Percentiles rank a stretch among this genome's conserved stretches.
Conservation (phyloP, 192 early-diverging fungal genomes). For the Paraglomus brasilianum region DNA sequence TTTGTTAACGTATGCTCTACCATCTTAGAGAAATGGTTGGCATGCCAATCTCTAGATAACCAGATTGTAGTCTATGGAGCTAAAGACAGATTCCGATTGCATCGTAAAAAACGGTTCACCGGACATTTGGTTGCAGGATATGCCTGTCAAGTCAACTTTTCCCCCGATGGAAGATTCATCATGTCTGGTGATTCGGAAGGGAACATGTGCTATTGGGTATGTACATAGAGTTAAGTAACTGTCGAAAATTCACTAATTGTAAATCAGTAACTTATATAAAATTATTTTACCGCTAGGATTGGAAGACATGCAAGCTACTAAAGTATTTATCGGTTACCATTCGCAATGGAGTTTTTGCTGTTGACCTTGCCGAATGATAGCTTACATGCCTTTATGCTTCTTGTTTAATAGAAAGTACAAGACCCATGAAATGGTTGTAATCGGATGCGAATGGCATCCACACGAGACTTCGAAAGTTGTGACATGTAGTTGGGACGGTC, state of each 20-base stretch:
- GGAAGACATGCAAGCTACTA: conserved; percentile 84
- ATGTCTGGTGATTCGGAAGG: conserved; percentile 92
- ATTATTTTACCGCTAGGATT: conserved; percentile 51
- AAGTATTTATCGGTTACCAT: conserved; percentile 39
- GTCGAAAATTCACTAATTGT: too few species aligned
- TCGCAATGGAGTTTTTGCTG: not conserved
- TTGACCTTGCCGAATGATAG: too few species aligned
- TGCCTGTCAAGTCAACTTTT: conserved; percentile 92
- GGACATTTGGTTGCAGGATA: conserved; percentile 97
- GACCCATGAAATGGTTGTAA: conserved; percentile 89
- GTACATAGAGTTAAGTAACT: not conserved
- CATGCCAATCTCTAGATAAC: conserved; percentile 95
- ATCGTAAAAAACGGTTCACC: conserved; percentile 87
- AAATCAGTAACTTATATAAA: too few species aligned
- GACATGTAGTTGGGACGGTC: conserved; percentile 94
- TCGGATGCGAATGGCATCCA: conserved; percentile 94
- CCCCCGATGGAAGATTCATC: conserved; percentile 86
- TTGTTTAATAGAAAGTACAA: conserved; percentile 66
- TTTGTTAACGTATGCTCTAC: not conserved
- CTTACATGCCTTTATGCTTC: not conserved
- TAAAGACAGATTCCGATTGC: conserved; percentile 78
- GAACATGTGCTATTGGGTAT: conserved; percentile 84
- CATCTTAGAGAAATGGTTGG: conserved; percentile 83
- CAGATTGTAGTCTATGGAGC: conserved; percentile 90
- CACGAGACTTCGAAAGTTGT: conserved; percentile 89